Conservation (phyloP, 1,139 yeast genomes). For the Candida sp. region DNA sequence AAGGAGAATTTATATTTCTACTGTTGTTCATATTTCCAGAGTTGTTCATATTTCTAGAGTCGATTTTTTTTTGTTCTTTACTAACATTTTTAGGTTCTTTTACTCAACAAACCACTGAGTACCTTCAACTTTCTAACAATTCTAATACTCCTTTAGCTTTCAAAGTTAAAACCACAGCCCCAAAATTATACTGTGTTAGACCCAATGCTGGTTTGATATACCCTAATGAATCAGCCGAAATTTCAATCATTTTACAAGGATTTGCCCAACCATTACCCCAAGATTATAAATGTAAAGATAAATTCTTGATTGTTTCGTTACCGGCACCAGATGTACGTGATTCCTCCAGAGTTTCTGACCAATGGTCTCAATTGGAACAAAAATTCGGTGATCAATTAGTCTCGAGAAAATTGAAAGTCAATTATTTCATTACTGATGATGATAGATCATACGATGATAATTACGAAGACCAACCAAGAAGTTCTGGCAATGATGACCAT, state of each 20-base stretch:
- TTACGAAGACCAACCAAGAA: constrained; percentile 10
- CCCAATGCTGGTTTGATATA: constrained; percentile 84
- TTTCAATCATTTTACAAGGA: constrained; percentile 85
- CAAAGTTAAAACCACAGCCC: constrained; percentile 98
- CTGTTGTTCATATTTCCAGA: too few relatives aligned
- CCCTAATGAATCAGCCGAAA: constrained; percentile 72
- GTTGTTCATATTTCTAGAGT: neutral
- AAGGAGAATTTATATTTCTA: too few relatives aligned
- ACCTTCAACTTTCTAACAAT: constrained; percentile 66
- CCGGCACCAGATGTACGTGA: constrained; percentile 67
- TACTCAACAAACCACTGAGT: constrained; percentile 68
- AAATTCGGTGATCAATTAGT: constrained; percentile 56
- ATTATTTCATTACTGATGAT: constrained; percentile 44
- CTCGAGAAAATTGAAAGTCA: constrained; percentile 78
- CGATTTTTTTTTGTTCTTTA: neutral
- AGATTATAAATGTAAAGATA: constrained; percentile 82
- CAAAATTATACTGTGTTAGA: constrained; percentile 92
- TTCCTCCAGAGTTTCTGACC: constrained; percentile 55
- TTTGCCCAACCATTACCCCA: constrained; percentile 69
- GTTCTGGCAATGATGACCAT: constrained; percentile 6
- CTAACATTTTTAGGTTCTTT: constrained; percentile 50
- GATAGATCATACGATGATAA: constrained; percentile 15
- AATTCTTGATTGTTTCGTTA: constrained; percentile 83
- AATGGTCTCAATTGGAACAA: constrained; percentile 71
- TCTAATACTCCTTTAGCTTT: constrained; percentile 68